A percentile compares a stretch with the other conserved stretches of the same genome.
These are phyloP conservation scores for Effrenium voratum DNA, from an alignment of 73 alveolate genomes.

Conservation along the genomic window DNA sequence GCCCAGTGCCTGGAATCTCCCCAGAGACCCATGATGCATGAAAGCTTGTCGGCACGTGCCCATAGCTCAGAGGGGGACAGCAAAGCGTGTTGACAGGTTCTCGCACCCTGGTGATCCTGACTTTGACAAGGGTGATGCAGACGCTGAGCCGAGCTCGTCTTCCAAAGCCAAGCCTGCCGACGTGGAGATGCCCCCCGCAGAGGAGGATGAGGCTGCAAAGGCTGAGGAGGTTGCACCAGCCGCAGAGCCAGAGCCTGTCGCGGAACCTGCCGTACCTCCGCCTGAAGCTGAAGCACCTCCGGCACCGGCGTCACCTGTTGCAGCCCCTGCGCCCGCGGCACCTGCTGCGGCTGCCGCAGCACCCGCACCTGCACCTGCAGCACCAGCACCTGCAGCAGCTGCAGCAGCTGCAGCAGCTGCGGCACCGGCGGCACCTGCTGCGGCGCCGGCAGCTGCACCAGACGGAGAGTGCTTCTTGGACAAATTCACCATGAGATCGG, in stretches of 20 bases:
- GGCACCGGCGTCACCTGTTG: not conserved
- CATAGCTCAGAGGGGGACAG: not conserved
- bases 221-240: not conserved
- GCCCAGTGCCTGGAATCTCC: not conserved
- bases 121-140: not conserved
- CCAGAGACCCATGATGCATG: not conserved
- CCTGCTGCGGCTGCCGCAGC: not conserved
- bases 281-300: not conserved
- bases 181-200: slow-evolving; percentile 31
- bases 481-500: not conserved
- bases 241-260: not conserved
- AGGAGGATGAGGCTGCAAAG: not conserved
- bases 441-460: not conserved
- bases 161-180: no score
- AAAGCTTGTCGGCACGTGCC: not conserved
- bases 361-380: not conserved
- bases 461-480: not conserved
- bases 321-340: not conserved
- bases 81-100: slow-evolving; percentile 2
- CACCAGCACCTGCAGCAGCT: not conserved
- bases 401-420: slow-evolving; percentile 28
- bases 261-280: not conserved
- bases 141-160: not conserved
- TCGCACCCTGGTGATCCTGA: slow-evolving; percentile 84
- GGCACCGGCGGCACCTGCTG: not conserved